Base-by-base conservation (phyloP, 495 filamentous ascomycete species). In the Hyphodiscus hymeniophilus region DNA sequence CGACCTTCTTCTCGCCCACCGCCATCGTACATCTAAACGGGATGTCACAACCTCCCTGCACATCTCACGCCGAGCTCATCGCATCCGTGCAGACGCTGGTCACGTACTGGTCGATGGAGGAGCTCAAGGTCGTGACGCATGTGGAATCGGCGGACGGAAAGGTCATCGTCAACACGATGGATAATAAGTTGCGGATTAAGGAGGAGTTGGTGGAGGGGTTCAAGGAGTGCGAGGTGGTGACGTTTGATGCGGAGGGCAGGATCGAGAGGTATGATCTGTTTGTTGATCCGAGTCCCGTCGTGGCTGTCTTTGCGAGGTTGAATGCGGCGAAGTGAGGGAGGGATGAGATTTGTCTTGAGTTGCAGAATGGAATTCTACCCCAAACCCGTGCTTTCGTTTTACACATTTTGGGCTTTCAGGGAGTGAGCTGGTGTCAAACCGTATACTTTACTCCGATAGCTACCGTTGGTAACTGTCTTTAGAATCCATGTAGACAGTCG, bases 151-250 rank as follows among this genome's bases (percentile, higher is more conserved):
- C 22, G 16, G 20, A 28, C 0, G 20, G 24, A 28, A 7, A 5
- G 1, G n/a, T 28, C 7, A 23, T 42, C 6, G 40, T 28, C 2
- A 28, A 24, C 16, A 15, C 40, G 20, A 42, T 42, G 40, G 20
- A 23, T 18, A 42, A 42, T 26, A 24, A 26, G 20, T 6, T 42
- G n/a, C 3, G 16, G 40, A 28, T 42, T 42, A 23, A 18, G 6
- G 40, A 23, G 40, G 20, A 42, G 40, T 15, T 42, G 6, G 40
- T 42, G 40, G n/a, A 42, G 2, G 38, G 21, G 20, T 42, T 42
- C 24, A 42, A 42, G 40, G 40, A 41, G 38, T 41, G 38, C 21
- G 38, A 41, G 17, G 30, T 33, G 7, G 30, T 33, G 30, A 33
- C 30, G 7, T 33, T 33, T n/a, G 7, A 7, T n/a, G 30, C 11